These are phyloP conservation scores for Fusarium zealandicum DNA, from an alignment of 2,329 filamentous ascomycete species.

Conservation along the genomic window DNA sequence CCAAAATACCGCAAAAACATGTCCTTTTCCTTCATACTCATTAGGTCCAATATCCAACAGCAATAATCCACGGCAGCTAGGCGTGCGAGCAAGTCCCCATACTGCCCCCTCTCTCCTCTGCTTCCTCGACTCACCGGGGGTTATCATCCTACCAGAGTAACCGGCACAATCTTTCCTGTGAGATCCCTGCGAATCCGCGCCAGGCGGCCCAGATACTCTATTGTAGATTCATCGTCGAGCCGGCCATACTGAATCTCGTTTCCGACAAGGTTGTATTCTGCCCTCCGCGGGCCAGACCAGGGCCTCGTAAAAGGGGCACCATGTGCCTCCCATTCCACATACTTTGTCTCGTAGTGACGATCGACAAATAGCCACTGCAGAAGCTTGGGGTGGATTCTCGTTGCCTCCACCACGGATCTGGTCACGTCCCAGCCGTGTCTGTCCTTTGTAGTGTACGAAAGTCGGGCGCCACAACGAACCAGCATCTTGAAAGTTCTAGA, in stretches of 20 bases:
- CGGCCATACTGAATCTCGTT: neutral
- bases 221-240: slow-evolving; percentile 4
- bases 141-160: too few species aligned
- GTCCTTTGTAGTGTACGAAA: slow-evolving; percentile 21
- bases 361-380: slow-evolving; percentile 31
- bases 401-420: slow-evolving; percentile 22
- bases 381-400: slow-evolving; percentile 20
- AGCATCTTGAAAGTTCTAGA: slow-evolving; percentile 29
- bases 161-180: slow-evolving; percentile 15
- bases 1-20: too few species aligned
- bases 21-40: too few species aligned
- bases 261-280: slow-evolving; percentile 10
- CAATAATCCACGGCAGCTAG: too few species aligned
- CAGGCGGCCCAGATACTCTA: slow-evolving; percentile 7
- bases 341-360: slow-evolving; percentile 21
- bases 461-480: slow-evolving; percentile 24
- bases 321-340: slow-evolving; percentile 10
- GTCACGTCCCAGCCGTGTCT: slow-evolving; percentile 10
- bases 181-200: slow-evolving; percentile 6
- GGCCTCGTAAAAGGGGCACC: neutral
- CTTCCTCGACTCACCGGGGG: too few species aligned
- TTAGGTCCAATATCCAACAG: too few species aligned
- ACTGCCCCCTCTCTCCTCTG: too few species aligned
- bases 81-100: too few species aligned
- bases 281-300: slow-evolving; percentile 32